A percentile compares a stretch with the other conserved stretches of the same genome.
Evolutionary conservation across 768 basidiomycete genomes (phyloP).

Genomic region (Suillus occidentalis): DNA sequence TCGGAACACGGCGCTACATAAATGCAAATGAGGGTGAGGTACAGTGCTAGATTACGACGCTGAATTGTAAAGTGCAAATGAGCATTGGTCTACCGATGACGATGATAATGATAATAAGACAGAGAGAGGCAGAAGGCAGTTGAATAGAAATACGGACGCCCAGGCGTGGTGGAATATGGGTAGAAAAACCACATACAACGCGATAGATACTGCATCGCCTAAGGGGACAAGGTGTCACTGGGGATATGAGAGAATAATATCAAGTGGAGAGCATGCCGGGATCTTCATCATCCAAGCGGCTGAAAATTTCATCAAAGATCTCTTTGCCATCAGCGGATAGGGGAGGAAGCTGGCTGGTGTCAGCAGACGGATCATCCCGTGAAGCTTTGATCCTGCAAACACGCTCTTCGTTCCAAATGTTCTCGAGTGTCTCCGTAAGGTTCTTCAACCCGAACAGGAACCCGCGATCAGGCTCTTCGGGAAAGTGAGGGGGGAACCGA

Average conservation of each 20-base stretch:
- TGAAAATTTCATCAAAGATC: slow-evolving; percentile 76
- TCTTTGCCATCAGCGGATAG: slow-evolving; percentile 73
- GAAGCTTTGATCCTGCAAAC: slow-evolving; percentile 63
- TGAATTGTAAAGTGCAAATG: slow-evolving; percentile 10
- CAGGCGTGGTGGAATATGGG: not conserved
- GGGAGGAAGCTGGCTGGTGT: slow-evolving; percentile 56
- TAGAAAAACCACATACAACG: slow-evolving; percentile 4
- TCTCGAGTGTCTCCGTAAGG: slow-evolving; percentile 71
- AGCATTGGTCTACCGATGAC: slow-evolving; percentile 13
- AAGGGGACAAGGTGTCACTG: slow-evolving; percentile 1
- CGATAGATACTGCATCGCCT: slow-evolving; percentile 4
- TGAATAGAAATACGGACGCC: not conserved
- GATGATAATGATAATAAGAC: slow-evolving; percentile 4
- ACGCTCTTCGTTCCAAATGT: slow-evolving; percentile 87
- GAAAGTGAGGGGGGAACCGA: slow-evolving; percentile 91
- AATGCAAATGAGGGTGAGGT: slow-evolving; percentile 7
- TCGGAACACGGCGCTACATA: slow-evolving; percentile 4
- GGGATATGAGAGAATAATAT: slow-evolving; percentile 9
- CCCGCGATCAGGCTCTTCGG: slow-evolving; percentile 87
- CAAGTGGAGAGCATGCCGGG: slow-evolving; percentile 76
- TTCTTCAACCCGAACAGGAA: slow-evolving; percentile 90
- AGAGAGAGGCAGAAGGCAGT: not conserved
- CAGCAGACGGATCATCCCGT: slow-evolving; percentile 53
- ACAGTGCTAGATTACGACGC: slow-evolving; percentile 14
- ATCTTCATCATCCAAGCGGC: slow-evolving; percentile 53